These are phyloP conservation scores for Durusdinium trenchii DNA, from an alignment of 73 alveolate species.

Conservation along the genomic window DNA sequence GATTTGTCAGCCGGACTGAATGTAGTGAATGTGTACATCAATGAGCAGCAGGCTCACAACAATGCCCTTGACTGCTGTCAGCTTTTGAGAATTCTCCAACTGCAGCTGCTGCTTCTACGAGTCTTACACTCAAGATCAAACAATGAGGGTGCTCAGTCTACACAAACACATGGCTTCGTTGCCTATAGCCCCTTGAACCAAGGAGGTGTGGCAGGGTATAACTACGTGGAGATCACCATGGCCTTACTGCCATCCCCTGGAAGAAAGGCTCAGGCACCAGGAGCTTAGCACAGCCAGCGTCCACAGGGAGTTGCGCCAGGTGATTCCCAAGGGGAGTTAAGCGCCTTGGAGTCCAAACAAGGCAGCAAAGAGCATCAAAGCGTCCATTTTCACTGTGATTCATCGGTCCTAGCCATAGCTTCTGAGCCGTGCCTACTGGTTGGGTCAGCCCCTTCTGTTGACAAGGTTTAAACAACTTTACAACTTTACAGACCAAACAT, in stretches of 20 bases:
- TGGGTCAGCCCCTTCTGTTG: neutral
- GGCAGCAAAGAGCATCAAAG: neutral
- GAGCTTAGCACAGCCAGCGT: conserved; percentile 87
- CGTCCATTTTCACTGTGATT: too few species aligned
- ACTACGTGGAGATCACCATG: neutral
- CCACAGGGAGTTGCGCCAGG: conserved; percentile 93
- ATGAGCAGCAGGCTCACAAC: too few species aligned
- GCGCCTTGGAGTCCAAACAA: conserved; percentile 20
- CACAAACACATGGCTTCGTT: too few species aligned
- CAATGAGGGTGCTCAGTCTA: neutral
- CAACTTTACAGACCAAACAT: too few species aligned
- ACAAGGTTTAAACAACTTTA: neutral
- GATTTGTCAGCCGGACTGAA: too few species aligned
- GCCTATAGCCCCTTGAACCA: too few species aligned
- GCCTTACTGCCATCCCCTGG: too few species aligned
- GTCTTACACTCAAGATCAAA: neutral
- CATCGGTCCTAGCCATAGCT: too few species aligned
- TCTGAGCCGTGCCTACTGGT: too few species aligned
- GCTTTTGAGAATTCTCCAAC: neutral
- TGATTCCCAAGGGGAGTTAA: conserved; percentile 87
- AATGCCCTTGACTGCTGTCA: neutral
- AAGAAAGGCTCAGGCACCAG: neutral
- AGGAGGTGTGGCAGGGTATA: too few species aligned
- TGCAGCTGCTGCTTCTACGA: neutral
- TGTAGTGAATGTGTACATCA: too few species aligned